phyloP scores from a whole-genome alignment of 352 stramenopile species.

The Globisporangium mamillatum region DNA sequence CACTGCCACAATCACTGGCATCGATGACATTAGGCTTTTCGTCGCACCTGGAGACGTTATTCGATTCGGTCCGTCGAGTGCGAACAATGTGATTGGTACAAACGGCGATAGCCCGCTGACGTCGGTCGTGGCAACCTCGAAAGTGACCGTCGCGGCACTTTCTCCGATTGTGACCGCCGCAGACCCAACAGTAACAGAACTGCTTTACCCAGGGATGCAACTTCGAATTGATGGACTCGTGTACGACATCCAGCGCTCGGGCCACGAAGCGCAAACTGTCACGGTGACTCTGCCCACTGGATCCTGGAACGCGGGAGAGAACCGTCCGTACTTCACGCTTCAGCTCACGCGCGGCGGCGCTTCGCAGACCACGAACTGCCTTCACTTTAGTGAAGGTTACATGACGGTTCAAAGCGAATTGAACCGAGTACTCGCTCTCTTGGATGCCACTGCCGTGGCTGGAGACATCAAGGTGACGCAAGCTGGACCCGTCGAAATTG shows the following conservation, averaged over 20 bases:
- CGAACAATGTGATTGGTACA: slow-evolving; percentile 44
- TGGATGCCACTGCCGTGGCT: slow-evolving; percentile 25
- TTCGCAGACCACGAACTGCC: slow-evolving; percentile 33
- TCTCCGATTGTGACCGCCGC: slow-evolving; percentile 49
- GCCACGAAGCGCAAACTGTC: slow-evolving; percentile 88
- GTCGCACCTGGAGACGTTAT: slow-evolving; percentile 62
- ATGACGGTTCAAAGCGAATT: slow-evolving; percentile 24
- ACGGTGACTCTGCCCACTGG: slow-evolving; percentile 32
- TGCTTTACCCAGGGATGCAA: slow-evolving; percentile 76
- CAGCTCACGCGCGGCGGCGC: slow-evolving; percentile 35
- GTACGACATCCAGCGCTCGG: slow-evolving; percentile 87
- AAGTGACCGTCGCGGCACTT: slow-evolving; percentile 30
- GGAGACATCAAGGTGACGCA: slow-evolving; percentile 59
- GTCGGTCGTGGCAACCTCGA: slow-evolving; percentile 42
- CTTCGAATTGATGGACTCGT: slow-evolving; percentile 86
- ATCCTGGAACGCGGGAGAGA: slow-evolving; percentile 24
- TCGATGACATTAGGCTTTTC: slow-evolving; percentile 65
- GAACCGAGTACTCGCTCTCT: slow-evolving; percentile 17
- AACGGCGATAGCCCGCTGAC: slow-evolving; percentile 70
- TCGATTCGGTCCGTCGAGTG: slow-evolving; percentile 45
- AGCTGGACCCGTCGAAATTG: slow-evolving; percentile 33
- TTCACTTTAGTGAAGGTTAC: slow-evolving; percentile 34
- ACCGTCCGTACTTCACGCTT: slow-evolving; percentile 34
- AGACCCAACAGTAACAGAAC: slow-evolving; percentile 31
- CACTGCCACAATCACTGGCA: slow-evolving; percentile 39